A percentile compares a stretch with the other conserved stretches of the same genome.
phyloP scores from a whole-genome alignment of 2,329 filamentous ascomycete species.

The Aureobasidium sp. region DNA sequence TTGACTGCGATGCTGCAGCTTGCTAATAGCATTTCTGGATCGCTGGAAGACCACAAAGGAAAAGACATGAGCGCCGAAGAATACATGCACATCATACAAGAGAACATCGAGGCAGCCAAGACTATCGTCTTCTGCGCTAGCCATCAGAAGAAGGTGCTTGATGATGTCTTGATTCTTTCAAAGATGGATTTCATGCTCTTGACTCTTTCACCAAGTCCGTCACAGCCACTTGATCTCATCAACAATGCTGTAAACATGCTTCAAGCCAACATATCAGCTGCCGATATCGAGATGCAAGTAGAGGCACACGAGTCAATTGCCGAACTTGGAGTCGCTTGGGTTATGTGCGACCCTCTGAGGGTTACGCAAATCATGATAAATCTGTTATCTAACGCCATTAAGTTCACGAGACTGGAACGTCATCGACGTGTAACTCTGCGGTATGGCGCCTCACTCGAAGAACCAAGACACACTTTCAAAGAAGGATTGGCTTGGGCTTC shows the following conservation, averaged over 20 bases:
- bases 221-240: conserved; percentile 29
- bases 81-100: neutral
- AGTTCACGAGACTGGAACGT: conserved; percentile 20
- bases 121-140: conserved; percentile 3
- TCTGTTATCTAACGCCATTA: conserved; percentile 26
- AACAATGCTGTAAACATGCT: conserved; percentile 32
- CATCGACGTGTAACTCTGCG: conserved; percentile 19
- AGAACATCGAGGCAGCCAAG: conserved; percentile 19
- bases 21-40: conserved; percentile 35
- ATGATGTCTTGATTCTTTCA: conserved; percentile 40
- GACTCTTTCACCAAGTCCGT: conserved; percentile 34
- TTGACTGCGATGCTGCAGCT: conserved; percentile 38
- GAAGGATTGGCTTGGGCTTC: conserved; percentile 26
- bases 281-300: conserved; percentile 29
- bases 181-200: conserved; percentile 28
- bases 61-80: neutral
- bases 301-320: conserved; percentile 27
- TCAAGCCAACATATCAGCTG: conserved; percentile 30
- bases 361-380: conserved; percentile 29
- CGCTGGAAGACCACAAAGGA: conserved; percentile 19
- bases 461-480: conserved; percentile 26
- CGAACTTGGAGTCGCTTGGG: conserved; percentile 26
- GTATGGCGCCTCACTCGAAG: conserved; percentile 27
- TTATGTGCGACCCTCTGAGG: conserved; percentile 24
- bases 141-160: conserved; percentile 32